Evolutionary conservation across 164 flowering plant species (phyloP).

Genomic region (Kalanchoe fedtschenkoi): DNA sequence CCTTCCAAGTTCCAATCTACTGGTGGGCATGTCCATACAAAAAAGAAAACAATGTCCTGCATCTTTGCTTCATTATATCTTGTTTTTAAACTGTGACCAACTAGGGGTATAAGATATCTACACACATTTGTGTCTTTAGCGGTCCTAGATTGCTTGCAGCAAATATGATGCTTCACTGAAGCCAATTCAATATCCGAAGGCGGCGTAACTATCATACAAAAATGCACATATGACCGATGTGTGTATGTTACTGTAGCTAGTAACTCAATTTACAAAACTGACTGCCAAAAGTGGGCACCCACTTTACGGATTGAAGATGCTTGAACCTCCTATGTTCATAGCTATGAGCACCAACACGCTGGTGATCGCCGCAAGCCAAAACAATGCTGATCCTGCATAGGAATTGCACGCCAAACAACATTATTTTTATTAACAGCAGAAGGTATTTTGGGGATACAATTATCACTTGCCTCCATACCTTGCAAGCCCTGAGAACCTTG

Average conservation of each 20-base stretch:
- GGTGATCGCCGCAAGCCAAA: constrained; percentile 75
- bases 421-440: background rate
- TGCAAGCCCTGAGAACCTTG: constrained; percentile 21
- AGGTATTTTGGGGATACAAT: background rate
- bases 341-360: constrained; percentile 56
- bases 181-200: no score
- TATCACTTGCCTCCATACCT: constrained; percentile 19
- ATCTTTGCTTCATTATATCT: no score
- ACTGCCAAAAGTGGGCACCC: background rate
- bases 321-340: constrained; percentile 51
- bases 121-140: no score
- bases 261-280: background rate
- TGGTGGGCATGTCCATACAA: no score
- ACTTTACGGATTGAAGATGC: constrained; percentile 74
- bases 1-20: no score
- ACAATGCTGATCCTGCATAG: constrained; percentile 46
- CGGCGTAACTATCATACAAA: background rate
- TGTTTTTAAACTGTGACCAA: no score
- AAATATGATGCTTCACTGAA: no score
- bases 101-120: no score
- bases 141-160: no score
- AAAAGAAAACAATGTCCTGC: no score
- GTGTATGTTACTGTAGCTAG: background rate
- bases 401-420: constrained; percentile 1
- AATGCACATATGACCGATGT: background rate